Evolutionary conservation across 495 filamentous ascomycete genomes (phyloP).

Genomic region (Pseudomonodictys pantanalensis): DNA sequence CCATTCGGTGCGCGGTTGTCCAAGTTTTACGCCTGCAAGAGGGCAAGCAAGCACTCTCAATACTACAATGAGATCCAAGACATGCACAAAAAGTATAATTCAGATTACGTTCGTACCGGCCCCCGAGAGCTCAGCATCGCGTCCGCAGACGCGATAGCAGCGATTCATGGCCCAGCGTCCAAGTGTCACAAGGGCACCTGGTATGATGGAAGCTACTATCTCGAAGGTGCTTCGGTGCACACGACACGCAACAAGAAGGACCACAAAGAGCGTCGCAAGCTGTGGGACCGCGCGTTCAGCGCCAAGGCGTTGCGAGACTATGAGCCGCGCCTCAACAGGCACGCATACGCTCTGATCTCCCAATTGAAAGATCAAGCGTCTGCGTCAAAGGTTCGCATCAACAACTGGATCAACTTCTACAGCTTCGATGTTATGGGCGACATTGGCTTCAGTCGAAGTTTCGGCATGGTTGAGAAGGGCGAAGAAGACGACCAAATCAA

Average conservation of each 20-base stretch:
- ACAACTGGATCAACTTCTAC: conserved; percentile 49
- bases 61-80: conserved; percentile 8
- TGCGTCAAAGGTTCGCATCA: conserved; percentile 41
- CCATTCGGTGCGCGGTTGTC: conserved; percentile 15
- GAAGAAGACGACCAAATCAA: conserved; percentile 26
- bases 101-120: conserved; percentile 17
- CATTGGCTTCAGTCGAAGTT: conserved; percentile 49
- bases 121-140: conserved; percentile 24
- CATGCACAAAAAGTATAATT: conserved; percentile 19
- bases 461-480: conserved; percentile 36
- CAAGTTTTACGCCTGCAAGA: conserved; percentile 7
- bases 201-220: conserved; percentile 1
- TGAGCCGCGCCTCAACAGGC: conserved; percentile 22
- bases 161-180: conserved; percentile 12
- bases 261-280: conserved; percentile 12
- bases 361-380: conserved; percentile 5
- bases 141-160: conserved; percentile 9
- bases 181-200: conserved; percentile 14
- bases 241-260: conserved; percentile 11
- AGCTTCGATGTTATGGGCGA: conserved; percentile 55
- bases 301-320: conserved; percentile 31
- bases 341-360: conserved; percentile 7
- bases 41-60: not conserved
- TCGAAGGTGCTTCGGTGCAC: conserved; percentile 10
- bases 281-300: conserved; percentile 28